phyloP scores from a whole-genome alignment of 2,329 filamentous ascomycete genomes.

The Pyrenophora tritici-repentis region DNA sequence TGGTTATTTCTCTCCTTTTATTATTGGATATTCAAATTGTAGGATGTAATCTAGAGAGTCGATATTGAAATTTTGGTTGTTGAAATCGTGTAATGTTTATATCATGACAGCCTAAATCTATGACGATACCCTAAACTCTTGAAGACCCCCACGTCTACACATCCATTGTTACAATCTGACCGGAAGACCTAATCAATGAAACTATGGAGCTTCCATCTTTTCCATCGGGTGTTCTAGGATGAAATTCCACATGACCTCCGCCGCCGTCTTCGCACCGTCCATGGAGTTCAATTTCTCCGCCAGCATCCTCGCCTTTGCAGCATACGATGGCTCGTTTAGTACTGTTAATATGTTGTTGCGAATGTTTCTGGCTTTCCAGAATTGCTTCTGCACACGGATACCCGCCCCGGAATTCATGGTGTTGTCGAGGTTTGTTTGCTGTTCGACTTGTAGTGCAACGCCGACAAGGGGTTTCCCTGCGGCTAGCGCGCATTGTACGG shows the following conservation, averaged over 20 bases:
- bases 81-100: too few species aligned
- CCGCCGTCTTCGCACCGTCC: constrained; percentile 38
- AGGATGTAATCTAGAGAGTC: too few species aligned
- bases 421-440: constrained; percentile 43
- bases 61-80: too few species aligned
- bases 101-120: too few species aligned
- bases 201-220: constrained; percentile 13
- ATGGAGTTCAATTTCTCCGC: constrained; percentile 35
- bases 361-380: constrained; percentile 38
- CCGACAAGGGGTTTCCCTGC: constrained; percentile 41
- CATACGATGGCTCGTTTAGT: constrained; percentile 33
- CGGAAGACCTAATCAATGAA: too few species aligned
- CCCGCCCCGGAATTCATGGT: constrained; percentile 41
- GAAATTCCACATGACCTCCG: constrained; percentile 41
- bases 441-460: constrained; percentile 41
- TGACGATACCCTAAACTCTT: too few species aligned
- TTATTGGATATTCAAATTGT: too few species aligned
- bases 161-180: too few species aligned
- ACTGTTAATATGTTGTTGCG: constrained; percentile 30
- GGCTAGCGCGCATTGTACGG: constrained; percentile 39
- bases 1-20: too few species aligned
- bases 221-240: constrained; percentile 26
- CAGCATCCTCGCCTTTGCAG: constrained; percentile 28
- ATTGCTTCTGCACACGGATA: constrained; percentile 35
- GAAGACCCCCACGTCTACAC: too few species aligned